A percentile compares a stretch with the other conserved stretches of the same genome.
Evolutionary conservation across 78 protist genomes (phyloP).

Genomic region (Monosiga brevicollis): DNA sequence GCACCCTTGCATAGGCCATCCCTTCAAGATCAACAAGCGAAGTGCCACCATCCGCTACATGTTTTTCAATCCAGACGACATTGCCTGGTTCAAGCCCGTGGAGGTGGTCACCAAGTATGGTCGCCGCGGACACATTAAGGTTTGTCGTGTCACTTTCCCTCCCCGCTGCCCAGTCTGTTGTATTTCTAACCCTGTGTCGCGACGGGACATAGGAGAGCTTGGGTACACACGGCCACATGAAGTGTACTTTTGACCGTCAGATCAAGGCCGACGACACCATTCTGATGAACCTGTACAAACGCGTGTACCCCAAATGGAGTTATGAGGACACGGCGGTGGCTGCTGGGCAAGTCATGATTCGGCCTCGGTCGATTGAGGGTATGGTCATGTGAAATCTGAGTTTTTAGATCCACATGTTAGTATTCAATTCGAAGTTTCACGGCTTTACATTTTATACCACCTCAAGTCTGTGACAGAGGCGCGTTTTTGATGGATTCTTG

Average conservation of each 20-base stretch:
- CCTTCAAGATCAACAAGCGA: constrained; percentile 65
- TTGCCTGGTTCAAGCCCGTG: constrained; percentile 91
- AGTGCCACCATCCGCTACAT: constrained; percentile 76
- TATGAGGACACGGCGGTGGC: too few species aligned
- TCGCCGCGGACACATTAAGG: constrained; percentile 81
- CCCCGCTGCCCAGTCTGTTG: background rate
- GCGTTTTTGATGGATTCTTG: too few species aligned
- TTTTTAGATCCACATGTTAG: too few species aligned
- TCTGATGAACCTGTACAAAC: constrained; percentile 90
- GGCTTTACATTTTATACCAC: too few species aligned
- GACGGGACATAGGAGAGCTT: background rate
- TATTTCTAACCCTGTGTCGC: background rate
- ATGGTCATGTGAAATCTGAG: too few species aligned
- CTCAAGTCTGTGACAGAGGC: too few species aligned
- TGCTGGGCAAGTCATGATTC: too few species aligned
- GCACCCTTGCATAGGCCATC: constrained; percentile 42
- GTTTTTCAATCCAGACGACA: constrained; percentile 92
- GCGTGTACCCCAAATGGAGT: constrained; percentile 85
- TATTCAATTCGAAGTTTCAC: too few species aligned
- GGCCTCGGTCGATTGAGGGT: too few species aligned
- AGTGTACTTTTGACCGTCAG: constrained; percentile 71
- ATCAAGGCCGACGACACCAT: constrained; percentile 80
- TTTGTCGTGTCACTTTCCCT: constrained; percentile 13
- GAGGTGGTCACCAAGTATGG: constrained; percentile 92
- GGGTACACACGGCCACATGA: constrained; percentile 79